Evolutionary conservation across 1,139 yeast species (phyloP), one percentile per base, ranked within the genome.

Genomic region (Candida gigantensis): DNA sequence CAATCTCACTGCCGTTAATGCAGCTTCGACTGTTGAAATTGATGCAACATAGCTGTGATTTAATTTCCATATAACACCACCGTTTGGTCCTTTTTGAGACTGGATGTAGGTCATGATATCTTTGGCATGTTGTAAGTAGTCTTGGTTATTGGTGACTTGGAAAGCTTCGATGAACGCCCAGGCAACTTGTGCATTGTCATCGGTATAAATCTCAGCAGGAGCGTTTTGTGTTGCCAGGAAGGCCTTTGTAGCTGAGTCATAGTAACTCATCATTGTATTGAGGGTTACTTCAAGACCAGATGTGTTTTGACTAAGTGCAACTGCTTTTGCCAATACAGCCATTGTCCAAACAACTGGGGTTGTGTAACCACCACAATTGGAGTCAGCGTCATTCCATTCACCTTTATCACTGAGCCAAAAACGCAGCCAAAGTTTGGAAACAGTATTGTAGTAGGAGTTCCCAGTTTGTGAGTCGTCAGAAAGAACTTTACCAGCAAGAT

Each of bases 11-110:
- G 71, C 65, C 3, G 70, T 64, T 34, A 65, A 48, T 0, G 68
- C 71, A 2, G 61, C 55, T 43, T 65, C 72, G 6, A 55, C 43
- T 4, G 59, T 58, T 5, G 71, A 65, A 24, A 65, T 65, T 41
- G 62, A 61, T 2, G 71, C 64, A 18, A 65, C 48, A 45, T 65
- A 65, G 18, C 42, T 37, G 3, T 54, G 57, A 10, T 53, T 44
- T 24, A 51, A 46, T 31, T 48, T 35, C 72, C 72, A 65, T 6
- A 48, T 44, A 11, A 65, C 52, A 3, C 69, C 72, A 4, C 69
- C 69, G 11, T 46, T 38, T 2, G 43, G 28, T 23, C 42, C 45
- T 45, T 49, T 46, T 36, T 59, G 61, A 14, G 45, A 47, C 10
- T 32, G 25, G 6, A 51, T 28, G 15, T 42, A 40, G 3, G 31